A percentile compares a stretch with the other conserved stretches of the same genome.
Conservation (phyloP, 1,284 basidiomycete genomes). For the Puccinia polysora region DNA sequence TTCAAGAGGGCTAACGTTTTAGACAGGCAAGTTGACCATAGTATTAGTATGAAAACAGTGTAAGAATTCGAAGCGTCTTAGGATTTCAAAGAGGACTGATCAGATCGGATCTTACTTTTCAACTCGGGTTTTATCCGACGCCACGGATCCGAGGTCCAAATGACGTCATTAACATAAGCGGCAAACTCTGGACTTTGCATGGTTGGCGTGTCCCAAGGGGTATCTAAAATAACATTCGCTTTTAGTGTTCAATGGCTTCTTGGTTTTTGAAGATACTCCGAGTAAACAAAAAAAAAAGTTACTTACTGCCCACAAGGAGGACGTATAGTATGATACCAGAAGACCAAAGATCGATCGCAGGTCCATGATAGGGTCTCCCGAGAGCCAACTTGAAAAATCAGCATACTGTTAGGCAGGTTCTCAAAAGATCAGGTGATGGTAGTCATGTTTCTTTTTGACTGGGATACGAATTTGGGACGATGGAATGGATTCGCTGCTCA, state of each 20-base stretch:
- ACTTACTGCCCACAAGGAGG: constrained; percentile 65
- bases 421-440: background rate
- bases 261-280: too few species aligned
- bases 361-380: constrained; percentile 68
- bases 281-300: background rate
- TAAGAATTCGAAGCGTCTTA: background rate
- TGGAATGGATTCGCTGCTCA: constrained; percentile 51
- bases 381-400: constrained; percentile 16
- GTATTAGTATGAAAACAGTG: background rate
- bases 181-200: constrained; percentile 69
- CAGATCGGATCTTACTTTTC: constrained; percentile 49
- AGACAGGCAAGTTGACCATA: background rate
- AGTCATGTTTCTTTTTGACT: background rate
- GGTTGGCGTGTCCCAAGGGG: constrained; percentile 96
- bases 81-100: background rate
- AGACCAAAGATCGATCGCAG: constrained; percentile 93
- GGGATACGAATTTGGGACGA: background rate
- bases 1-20: constrained; percentile 32
- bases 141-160: constrained; percentile 70
- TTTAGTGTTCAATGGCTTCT: too few species aligned
- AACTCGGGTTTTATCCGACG: constrained; percentile 62
- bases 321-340: constrained; percentile 94
- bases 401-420: background rate
- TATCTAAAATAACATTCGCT: constrained; percentile 60
- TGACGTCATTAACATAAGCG: constrained; percentile 67